Evolutionary conservation across 805 yeast species (phyloP).

Genomic region (Barnettozyma siamensis): DNA sequence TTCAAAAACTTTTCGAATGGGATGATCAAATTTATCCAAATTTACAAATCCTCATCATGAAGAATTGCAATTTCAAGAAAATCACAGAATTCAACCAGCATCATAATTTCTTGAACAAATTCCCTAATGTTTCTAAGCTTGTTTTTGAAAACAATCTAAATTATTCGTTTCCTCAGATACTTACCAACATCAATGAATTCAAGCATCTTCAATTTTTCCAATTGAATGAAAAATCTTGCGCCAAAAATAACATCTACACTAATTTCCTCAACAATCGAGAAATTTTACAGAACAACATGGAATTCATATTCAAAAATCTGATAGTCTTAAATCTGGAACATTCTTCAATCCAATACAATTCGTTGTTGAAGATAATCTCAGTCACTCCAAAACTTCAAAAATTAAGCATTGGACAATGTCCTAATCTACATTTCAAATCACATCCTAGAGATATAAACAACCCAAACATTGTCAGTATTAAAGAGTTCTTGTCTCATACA

Average conservation of each 20-base stretch:
- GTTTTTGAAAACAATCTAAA: slow-evolving; percentile 19
- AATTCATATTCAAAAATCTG: slow-evolving; percentile 12
- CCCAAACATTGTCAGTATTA: slow-evolving; percentile 18
- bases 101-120: slow-evolving; percentile 20
- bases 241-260: slow-evolving; percentile 3
- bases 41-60: slow-evolving; percentile 13
- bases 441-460: slow-evolving; percentile 10
- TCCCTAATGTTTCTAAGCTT: slow-evolving; percentile 14
- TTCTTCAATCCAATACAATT: slow-evolving; percentile 21
- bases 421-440: slow-evolving; percentile 18
- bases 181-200: slow-evolving; percentile 6
- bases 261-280: slow-evolving; percentile 6
- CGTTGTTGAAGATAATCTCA: slow-evolving; percentile 12
- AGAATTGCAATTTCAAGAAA: slow-evolving; percentile 18
- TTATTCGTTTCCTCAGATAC: slow-evolving; percentile 5
- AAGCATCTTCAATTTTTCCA: slow-evolving; percentile 9
- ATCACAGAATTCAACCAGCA: slow-evolving; percentile 15
- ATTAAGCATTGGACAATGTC: slow-evolving; percentile 18
- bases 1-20: slow-evolving; percentile 16
- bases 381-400: slow-evolving; percentile 1
- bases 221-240: slow-evolving; percentile 7
- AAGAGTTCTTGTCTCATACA: slow-evolving; percentile 14
- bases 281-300: slow-evolving; percentile 5
- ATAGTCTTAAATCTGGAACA: slow-evolving; percentile 19
- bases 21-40: slow-evolving; percentile 12